Evolutionary conservation across 1,284 basidiomycete genomes (phyloP).

Genomic region (Rhodotorula glutinis): DNA sequence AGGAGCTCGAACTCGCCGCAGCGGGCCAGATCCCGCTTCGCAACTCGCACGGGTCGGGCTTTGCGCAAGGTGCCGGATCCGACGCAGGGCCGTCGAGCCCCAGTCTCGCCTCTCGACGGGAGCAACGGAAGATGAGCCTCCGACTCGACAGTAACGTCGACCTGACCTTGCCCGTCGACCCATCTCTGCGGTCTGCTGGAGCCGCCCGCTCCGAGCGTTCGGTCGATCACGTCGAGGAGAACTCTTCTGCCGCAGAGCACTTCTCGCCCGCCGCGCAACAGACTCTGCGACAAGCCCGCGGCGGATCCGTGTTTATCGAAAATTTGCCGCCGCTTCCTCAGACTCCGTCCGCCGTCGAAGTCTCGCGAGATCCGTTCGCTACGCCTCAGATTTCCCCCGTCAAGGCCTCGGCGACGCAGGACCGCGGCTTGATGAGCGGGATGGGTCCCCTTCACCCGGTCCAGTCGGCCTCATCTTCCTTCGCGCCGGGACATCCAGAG

Average conservation of each 20-base stretch:
- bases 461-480: neutral
- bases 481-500: neutral
- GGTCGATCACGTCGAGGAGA: neutral
- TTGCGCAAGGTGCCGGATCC: neutral
- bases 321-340: conserved; percentile 9
- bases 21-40: neutral
- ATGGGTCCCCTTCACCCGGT: neutral
- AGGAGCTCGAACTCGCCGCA: conserved; percentile 11
- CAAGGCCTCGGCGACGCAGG: neutral
- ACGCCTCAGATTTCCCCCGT: neutral
- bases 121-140: conserved; percentile 3
- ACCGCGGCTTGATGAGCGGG: neutral
- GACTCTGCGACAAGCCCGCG: neutral
- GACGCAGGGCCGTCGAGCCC: neutral
- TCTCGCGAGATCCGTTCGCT: neutral
- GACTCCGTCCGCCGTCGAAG: neutral
- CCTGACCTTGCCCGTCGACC: too few relatives aligned
- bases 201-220: neutral
- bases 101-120: neutral
- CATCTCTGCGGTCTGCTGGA: neutral
- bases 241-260: neutral
- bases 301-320: conserved; percentile 14
- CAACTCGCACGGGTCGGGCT: neutral
- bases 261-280: conserved; percentile 9
- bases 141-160: neutral